Conservation (phyloP, 352 stramenopile species). For the Pythium chondricola region DNA sequence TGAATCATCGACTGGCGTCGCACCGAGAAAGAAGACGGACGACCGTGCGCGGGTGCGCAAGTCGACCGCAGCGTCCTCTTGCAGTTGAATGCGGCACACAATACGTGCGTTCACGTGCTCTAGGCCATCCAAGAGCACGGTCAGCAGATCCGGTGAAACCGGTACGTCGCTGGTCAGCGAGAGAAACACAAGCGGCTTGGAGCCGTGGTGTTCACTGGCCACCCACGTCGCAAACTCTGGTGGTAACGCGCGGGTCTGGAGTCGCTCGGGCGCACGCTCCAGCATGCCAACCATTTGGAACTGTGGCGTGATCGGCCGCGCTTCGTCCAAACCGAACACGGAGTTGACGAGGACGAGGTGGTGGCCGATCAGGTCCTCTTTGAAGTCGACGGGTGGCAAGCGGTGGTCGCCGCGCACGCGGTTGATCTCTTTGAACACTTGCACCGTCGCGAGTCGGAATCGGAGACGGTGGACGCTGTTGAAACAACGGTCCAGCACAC, state of each 20-base stretch:
- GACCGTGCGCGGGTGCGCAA: conserved; percentile 33
- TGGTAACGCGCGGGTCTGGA: conserved; percentile 6
- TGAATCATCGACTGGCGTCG: conserved; percentile 30
- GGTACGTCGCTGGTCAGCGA: conserved; percentile 44
- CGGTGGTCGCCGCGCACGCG: conserved; percentile 42
- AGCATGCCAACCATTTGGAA: conserved; percentile 73
- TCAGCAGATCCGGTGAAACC: conserved; percentile 49
- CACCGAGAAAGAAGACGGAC: conserved; percentile 46
- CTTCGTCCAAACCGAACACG: conserved; percentile 75
- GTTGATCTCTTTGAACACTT: conserved; percentile 65
- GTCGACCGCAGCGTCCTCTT: conserved; percentile 56
- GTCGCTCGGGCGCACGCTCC: conserved; percentile 20
- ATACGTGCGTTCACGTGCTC: conserved; percentile 43
- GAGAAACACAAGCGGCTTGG: conserved; percentile 44
- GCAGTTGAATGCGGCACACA: conserved; percentile 51
- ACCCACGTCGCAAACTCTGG: conserved; percentile 12
- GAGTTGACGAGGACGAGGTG: conserved; percentile 77
- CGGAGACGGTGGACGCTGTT: conserved; percentile 74
- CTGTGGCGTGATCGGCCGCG: conserved; percentile 65
- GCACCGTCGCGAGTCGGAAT: conserved; percentile 58
- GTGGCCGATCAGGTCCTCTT: conserved; percentile 46
- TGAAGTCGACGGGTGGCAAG: conserved; percentile 39
- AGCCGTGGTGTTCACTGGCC: not conserved
- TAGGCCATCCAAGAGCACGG: conserved; percentile 42
- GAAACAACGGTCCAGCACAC: conserved; percentile 68